Evolutionary conservation across 805 yeast species (phyloP).

Genomic region (Suhomyces emberorum): DNA sequence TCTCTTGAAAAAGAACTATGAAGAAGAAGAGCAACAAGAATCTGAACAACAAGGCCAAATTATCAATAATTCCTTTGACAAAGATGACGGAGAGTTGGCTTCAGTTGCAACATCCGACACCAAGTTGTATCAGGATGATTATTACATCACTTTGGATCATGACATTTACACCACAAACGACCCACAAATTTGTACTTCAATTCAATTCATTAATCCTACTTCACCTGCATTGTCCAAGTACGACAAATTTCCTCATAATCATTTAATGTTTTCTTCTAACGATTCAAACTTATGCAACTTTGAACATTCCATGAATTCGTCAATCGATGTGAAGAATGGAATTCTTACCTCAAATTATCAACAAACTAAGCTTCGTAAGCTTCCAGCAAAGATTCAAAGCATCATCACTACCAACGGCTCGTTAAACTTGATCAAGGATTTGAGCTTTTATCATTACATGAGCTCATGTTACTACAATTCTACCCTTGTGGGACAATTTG

Average conservation of each 20-base stretch:
- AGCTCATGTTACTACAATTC: constrained; percentile 37
- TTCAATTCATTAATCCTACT: constrained; percentile 8
- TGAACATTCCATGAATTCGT: constrained; percentile 26
- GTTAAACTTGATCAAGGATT: constrained; percentile 30
- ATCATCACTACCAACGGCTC: constrained; percentile 27
- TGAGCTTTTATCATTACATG: constrained; percentile 37
- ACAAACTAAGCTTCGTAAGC: constrained; percentile 18
- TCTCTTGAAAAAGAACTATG: constrained; percentile 24
- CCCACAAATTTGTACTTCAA: constrained; percentile 4
- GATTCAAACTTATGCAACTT: constrained; percentile 38
- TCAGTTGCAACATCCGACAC: constrained; percentile 9
- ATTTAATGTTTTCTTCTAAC: constrained; percentile 31
- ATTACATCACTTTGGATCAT: constrained; percentile 29
- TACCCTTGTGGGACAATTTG: constrained; percentile 23
- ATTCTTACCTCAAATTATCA: constrained; percentile 20
- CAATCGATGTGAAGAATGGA: constrained; percentile 22
- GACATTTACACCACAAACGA: constrained; percentile 32
- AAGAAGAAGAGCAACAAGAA: constrained; percentile 7
- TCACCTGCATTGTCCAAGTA: constrained; percentile 5
- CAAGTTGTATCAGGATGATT: constrained; percentile 28
- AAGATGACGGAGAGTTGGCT: constrained; percentile 8
- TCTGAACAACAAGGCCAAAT: not conserved
- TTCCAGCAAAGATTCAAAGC: constrained; percentile 36
- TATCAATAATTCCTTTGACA: constrained; percentile 6
- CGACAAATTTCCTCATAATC: constrained; percentile 35